These are phyloP conservation scores for Hypsizygus marmoreus DNA, from an alignment of 768 basidiomycete species.

Conservation along the genomic window DNA sequence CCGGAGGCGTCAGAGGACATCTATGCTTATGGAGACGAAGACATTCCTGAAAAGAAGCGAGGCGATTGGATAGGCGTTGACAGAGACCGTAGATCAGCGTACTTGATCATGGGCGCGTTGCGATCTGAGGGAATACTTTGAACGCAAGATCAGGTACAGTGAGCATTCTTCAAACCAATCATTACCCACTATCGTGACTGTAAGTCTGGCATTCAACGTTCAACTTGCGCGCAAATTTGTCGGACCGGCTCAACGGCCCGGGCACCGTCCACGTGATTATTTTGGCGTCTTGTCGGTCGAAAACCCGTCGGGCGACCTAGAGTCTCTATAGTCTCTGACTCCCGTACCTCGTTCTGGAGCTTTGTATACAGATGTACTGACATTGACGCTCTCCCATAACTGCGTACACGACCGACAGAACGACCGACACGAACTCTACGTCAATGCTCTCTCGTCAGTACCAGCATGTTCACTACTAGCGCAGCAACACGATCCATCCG, in stretches of 20 bases:
- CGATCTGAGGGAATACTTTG: constrained; percentile 69
- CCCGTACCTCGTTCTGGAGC: background rate
- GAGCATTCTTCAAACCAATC: background rate
- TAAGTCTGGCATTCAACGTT: too few species aligned
- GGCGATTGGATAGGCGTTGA: constrained; percentile 81
- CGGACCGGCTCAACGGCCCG: background rate
- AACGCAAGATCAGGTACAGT: constrained; percentile 6
- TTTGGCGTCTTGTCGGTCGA: background rate
- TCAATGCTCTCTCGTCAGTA: constrained; percentile 6
- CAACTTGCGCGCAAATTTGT: background rate
- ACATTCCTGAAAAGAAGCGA: constrained; percentile 44
- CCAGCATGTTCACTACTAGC: constrained; percentile 13
- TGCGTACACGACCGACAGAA: too few species aligned
- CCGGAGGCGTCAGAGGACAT: constrained; percentile 48
- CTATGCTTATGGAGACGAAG: constrained; percentile 63
- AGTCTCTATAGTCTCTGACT: background rate
- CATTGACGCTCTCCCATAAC: background rate
- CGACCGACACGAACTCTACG: constrained; percentile 1
- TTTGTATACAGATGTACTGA: constrained; percentile 3
- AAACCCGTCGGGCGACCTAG: background rate
- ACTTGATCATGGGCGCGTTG: constrained; percentile 75
- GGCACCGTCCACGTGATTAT: constrained; percentile 4
- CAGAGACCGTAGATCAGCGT: constrained; percentile 78
- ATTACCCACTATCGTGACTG: too few species aligned
- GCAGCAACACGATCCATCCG: constrained; percentile 8